These are phyloP conservation scores for Ilex asprella DNA, from an alignment of 257 asterid species.

Conservation along the genomic window DNA sequence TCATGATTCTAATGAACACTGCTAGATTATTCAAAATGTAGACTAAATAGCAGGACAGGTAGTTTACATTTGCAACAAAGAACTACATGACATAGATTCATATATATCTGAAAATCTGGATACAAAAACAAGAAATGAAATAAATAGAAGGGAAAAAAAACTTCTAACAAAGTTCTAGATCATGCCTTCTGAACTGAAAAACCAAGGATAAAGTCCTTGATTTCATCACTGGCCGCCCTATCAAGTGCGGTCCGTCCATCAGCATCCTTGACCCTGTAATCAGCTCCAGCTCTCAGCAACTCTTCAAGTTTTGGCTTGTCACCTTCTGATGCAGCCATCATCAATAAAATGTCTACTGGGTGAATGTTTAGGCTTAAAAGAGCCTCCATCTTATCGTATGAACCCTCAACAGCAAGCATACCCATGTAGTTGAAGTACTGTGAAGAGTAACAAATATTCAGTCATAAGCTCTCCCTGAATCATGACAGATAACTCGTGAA, in stretches of 20 bases:
- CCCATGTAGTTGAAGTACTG: slow-evolving; percentile 99
- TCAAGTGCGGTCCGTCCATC: slow-evolving; percentile 85
- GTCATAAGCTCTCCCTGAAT: no score
- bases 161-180: neutral
- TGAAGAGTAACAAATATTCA: neutral
- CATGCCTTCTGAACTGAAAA: slow-evolving; percentile 66
- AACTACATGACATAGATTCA: no score
- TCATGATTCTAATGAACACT: no score
- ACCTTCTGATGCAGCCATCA: slow-evolving; percentile 82
- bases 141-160: no score
- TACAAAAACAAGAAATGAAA: no score
- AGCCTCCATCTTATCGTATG: slow-evolving; percentile 88
- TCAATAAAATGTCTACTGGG: slow-evolving; percentile 76
- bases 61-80: no score
- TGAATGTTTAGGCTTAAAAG: slow-evolving; percentile 78
- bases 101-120: no score
- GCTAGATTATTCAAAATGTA: no score
- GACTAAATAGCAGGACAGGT: no score
- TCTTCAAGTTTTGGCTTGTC: slow-evolving; percentile 89
- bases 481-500: no score
- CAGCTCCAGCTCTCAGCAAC: slow-evolving; percentile 82
- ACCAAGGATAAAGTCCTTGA: slow-evolving; percentile 54
- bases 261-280: slow-evolving; percentile 63
- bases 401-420: slow-evolving; percentile 98
- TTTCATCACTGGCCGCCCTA: slow-evolving; percentile 59